Conservation (phyloP, 129 eudicot genomes). For the Kitagawia praeruptora region DNA sequence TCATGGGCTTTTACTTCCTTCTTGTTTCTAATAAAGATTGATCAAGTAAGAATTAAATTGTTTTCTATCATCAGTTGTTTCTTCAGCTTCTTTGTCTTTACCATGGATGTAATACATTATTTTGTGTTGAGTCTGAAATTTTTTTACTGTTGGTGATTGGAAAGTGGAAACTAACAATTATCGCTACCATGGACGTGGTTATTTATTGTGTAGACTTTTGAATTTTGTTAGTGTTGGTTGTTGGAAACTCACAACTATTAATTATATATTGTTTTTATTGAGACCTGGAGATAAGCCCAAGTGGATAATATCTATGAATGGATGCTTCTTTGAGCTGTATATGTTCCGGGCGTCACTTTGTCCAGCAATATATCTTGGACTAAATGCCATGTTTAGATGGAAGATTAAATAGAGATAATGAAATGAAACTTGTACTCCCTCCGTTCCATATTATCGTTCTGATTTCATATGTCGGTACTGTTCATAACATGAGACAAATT, state of each 20-base stretch:
- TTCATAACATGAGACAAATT: too few species aligned
- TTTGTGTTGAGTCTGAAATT: neutral
- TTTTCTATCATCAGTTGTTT: neutral
- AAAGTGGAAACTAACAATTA: neutral
- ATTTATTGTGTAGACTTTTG: neutral
- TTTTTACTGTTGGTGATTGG: neutral
- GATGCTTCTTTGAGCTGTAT: neutral
- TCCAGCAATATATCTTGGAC: neutral
- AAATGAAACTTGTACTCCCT: neutral
- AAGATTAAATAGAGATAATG: neutral
- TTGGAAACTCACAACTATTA: neutral
- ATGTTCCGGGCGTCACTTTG: neutral
- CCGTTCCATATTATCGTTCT: too few species aligned
- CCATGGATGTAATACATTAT: neutral
- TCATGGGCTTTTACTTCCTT: conserved; percentile 67
- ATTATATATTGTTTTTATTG: neutral
- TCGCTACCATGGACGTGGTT: neutral
- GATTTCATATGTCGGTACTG: too few species aligned
- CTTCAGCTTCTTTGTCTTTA: neutral
- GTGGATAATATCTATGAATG: neutral
- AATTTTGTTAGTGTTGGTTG: neutral
- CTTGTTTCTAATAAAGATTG: conserved; percentile 44
- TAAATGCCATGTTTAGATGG: neutral
- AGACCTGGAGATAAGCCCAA: neutral
- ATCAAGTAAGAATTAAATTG: neutral